Percentiles rank a stretch among this genome's conserved stretches.
These are phyloP conservation scores for Zalaria obscura DNA, from an alignment of 2,329 filamentous ascomycete species.

Conservation along the genomic window DNA sequence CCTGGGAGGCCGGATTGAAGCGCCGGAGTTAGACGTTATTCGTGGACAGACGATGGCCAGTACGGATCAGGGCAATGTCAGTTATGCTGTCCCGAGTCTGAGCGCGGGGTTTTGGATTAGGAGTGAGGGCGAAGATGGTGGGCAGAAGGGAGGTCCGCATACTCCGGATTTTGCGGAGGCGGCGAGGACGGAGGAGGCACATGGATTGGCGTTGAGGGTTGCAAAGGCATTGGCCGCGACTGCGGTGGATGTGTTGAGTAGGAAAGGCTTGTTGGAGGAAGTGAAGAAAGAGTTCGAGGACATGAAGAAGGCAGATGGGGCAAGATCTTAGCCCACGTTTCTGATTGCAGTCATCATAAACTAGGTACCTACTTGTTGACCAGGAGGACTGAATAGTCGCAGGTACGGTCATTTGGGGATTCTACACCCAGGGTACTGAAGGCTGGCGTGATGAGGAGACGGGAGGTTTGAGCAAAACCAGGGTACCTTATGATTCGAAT, in stretches of 20 bases:
- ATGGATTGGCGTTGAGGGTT: slow-evolving; percentile 18
- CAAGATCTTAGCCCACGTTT: not conserved
- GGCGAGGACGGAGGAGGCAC: slow-evolving; percentile 21
- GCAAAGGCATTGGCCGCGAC: slow-evolving; percentile 22
- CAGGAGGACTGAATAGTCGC: no score
- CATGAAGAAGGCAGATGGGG: slow-evolving; percentile 1
- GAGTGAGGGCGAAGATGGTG: slow-evolving; percentile 15
- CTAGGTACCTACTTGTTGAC: no score
- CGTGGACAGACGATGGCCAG: slow-evolving; percentile 35
- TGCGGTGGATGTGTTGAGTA: slow-evolving; percentile 21
- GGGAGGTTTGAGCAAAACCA: no score
- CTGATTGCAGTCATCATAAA: no score
- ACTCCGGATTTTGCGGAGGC: slow-evolving; percentile 25
- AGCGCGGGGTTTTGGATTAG: slow-evolving; percentile 36
- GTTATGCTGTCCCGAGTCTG: slow-evolving; percentile 42
- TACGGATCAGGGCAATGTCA: slow-evolving; percentile 47
- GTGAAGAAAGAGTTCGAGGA: slow-evolving; percentile 15
- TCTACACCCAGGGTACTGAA: no score
- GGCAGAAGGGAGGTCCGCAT: slow-evolving; percentile 20
- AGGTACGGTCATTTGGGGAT: no score
- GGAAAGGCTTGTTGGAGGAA: slow-evolving; percentile 11
- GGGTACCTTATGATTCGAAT: no score
- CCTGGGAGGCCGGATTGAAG: slow-evolving; percentile 20
- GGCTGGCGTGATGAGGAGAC: no score
- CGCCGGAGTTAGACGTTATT: slow-evolving; percentile 26